Percentiles rank a stretch among this genome's conserved stretches.
These are phyloP conservation scores for Silene coronaria DNA, from an alignment of 179 eudicot species.

Conservation along the genomic window DNA sequence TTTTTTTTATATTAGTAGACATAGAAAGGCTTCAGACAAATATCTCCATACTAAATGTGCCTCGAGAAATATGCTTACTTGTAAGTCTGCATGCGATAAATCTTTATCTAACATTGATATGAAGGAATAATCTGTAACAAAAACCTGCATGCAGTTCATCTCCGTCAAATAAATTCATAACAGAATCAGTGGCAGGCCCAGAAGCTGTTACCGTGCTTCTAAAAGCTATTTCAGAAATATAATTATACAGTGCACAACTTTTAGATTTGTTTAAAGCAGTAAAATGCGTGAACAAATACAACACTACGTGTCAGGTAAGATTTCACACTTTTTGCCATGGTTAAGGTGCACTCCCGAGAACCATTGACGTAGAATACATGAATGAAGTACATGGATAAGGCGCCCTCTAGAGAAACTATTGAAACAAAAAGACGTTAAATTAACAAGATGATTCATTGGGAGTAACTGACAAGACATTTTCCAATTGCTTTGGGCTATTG, in stretches of 20 bases:
- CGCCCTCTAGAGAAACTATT: too few relatives aligned
- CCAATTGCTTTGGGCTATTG: background rate
- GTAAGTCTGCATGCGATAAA: slow-evolving; percentile 62
- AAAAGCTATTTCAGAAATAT: too few relatives aligned
- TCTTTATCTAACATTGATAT: slow-evolving; percentile 46
- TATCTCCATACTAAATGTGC: background rate
- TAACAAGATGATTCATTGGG: background rate
- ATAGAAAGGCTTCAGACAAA: background rate
- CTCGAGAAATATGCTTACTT: slow-evolving; percentile 36
- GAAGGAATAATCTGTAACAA: slow-evolving; percentile 79
- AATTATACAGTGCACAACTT: too few relatives aligned
- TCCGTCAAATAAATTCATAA: slow-evolving; percentile 1
- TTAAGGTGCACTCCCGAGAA: background rate
- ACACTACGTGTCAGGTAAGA: background rate
- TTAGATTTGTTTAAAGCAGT: too few relatives aligned
- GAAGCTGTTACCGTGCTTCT: too few relatives aligned
- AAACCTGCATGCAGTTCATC: slow-evolving; percentile 53
- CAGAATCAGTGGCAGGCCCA: background rate
- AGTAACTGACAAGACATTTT: background rate
- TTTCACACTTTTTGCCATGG: too few relatives aligned
- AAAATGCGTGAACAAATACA: too few relatives aligned
- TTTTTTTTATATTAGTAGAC: background rate
- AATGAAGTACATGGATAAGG: background rate
- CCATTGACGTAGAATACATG: background rate
- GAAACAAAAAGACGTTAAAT: too few relatives aligned